phyloP scores from a whole-genome alignment of 208 protist species.

The Blechomonas ayalai region DNA sequence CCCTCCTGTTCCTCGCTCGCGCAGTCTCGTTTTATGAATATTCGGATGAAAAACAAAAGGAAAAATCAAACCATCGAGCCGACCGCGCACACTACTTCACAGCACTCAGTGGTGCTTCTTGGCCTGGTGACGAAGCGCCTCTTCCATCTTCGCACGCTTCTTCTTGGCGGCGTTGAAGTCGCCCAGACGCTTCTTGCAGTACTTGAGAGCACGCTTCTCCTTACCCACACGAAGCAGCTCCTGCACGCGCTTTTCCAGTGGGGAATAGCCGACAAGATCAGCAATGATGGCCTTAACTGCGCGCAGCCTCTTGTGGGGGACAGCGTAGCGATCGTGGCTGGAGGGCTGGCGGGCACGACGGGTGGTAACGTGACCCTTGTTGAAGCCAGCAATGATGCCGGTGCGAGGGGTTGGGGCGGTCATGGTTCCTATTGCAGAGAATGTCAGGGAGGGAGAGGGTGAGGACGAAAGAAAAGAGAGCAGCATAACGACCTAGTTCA shows the following conservation, averaged over 20 bases:
- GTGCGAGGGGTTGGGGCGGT: constrained; percentile 65
- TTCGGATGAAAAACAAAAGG: constrained; percentile 3
- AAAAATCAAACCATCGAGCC: background rate
- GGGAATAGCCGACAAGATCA: constrained; percentile 88
- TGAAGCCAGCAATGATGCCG: constrained; percentile 90
- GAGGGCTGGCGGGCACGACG: constrained; percentile 74
- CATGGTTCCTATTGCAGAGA: constrained; percentile 29
- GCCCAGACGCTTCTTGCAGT: constrained; percentile 92
- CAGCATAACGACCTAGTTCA: background rate
- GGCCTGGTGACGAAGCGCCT: constrained; percentile 74
- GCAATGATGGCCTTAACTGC: constrained; percentile 89
- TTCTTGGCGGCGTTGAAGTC: constrained; percentile 88
- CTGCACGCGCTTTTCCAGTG: constrained; percentile 89
- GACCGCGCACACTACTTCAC: too few relatives aligned
- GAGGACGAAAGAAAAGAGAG: constrained; percentile 6
- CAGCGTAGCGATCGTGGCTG: constrained; percentile 70
- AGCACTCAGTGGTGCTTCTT: constrained; percentile 92
- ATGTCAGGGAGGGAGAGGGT: constrained; percentile 6
- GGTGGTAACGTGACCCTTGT: constrained; percentile 89
- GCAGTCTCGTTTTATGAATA: too few relatives aligned
- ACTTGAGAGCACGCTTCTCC: constrained; percentile 94
- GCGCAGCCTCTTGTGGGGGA: constrained; percentile 86
- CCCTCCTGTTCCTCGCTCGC: too few relatives aligned
- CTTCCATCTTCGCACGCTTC: constrained; percentile 89
- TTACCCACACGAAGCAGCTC: constrained; percentile 93